phyloP scores from a whole-genome alignment of 805 yeast species.

The Wickerhamiella dianesei region DNA sequence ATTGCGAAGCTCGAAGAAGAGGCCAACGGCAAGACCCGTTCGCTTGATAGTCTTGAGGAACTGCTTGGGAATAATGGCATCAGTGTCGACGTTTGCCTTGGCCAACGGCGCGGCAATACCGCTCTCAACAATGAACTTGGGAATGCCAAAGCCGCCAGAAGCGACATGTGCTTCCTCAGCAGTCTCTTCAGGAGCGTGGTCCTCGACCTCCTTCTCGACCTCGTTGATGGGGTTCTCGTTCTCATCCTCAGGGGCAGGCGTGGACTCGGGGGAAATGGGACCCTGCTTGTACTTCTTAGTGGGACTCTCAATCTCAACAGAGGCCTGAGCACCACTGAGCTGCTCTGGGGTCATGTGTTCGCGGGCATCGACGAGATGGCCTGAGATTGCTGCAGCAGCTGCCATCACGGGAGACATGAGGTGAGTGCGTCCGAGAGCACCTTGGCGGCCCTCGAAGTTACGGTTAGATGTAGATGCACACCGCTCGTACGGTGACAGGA shows the following conservation, averaged over 20 bases:
- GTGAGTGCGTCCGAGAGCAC: slow-evolving; percentile 90
- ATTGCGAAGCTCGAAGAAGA: slow-evolving; percentile 85
- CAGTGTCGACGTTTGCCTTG: slow-evolving; percentile 93
- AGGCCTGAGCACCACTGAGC: slow-evolving; percentile 19
- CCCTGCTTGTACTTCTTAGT: slow-evolving; percentile 15
- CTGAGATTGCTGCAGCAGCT: slow-evolving; percentile 92
- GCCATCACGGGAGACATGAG: slow-evolving; percentile 99
- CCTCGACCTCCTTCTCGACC: slow-evolving; percentile 34
- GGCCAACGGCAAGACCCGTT: slow-evolving; percentile 79
- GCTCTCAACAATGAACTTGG: slow-evolving; percentile 56
- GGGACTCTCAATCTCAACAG: slow-evolving; percentile 25
- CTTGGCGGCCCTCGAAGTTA: slow-evolving; percentile 98
- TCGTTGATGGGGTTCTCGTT: slow-evolving; percentile 43
- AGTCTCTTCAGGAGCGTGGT: slow-evolving; percentile 16
- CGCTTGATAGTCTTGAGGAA: slow-evolving; percentile 95
- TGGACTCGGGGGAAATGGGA: slow-evolving; percentile 23
- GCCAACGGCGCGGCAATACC: slow-evolving; percentile 91
- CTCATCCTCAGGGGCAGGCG: slow-evolving; percentile 33
- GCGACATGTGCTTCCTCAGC: slow-evolving; percentile 19
- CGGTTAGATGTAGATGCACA: slow-evolving; percentile 98
- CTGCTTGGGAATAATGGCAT: slow-evolving; percentile 97
- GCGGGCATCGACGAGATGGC: slow-evolving; percentile 84
- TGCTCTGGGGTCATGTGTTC: slow-evolving; percentile 41
- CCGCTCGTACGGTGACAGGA: slow-evolving; percentile 85
- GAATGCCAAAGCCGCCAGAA: slow-evolving; percentile 43